Percentiles rank a stretch among this genome's conserved stretches.
Conservation (phyloP, 805 yeast genomes). For the Blastobotrys mokoenaii region DNA sequence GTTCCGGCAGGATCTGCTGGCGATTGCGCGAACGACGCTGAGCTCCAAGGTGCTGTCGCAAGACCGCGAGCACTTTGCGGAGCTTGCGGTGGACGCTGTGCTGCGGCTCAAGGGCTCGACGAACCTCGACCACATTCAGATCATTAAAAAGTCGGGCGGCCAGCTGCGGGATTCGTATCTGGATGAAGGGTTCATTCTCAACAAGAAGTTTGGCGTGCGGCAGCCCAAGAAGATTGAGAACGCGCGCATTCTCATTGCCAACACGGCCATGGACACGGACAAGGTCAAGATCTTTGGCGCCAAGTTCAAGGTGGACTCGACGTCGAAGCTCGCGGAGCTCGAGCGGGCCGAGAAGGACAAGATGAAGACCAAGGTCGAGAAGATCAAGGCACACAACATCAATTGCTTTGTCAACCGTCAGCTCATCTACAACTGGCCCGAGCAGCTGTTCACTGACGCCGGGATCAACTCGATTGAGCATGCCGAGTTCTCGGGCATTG, state of each 20-base stretch:
- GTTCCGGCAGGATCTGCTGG: conserved; percentile 69
- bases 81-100: conserved; percentile 90
- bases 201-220: conserved; percentile 86
- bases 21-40: conserved; percentile 87
- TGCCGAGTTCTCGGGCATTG: conserved; percentile 97
- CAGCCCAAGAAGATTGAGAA: conserved; percentile 82
- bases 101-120: conserved; percentile 80
- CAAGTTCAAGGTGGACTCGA: conserved; percentile 91
- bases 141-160: conserved; percentile 91
- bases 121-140: conserved; percentile 84
- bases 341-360: conserved; percentile 91
- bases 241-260: conserved; percentile 85
- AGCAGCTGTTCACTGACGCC: conserved; percentile 82
- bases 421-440: conserved; percentile 96
- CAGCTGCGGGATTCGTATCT: conserved; percentile 82
- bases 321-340: conserved; percentile 85
- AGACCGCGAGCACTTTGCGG: conserved; percentile 83
- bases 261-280: conserved; percentile 90
- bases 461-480: conserved; percentile 90
- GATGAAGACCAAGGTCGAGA: conserved; percentile 83
- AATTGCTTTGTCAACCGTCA: conserved; percentile 93
- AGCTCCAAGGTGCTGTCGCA: conserved; percentile 92
- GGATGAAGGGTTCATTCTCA: conserved; percentile 91
- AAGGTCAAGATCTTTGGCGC: conserved; percentile 97
- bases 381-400: conserved; percentile 78